Evolutionary conservation across 2,329 filamentous ascomycete genomes (phyloP).

Genomic region (Fusarium temperatum): DNA sequence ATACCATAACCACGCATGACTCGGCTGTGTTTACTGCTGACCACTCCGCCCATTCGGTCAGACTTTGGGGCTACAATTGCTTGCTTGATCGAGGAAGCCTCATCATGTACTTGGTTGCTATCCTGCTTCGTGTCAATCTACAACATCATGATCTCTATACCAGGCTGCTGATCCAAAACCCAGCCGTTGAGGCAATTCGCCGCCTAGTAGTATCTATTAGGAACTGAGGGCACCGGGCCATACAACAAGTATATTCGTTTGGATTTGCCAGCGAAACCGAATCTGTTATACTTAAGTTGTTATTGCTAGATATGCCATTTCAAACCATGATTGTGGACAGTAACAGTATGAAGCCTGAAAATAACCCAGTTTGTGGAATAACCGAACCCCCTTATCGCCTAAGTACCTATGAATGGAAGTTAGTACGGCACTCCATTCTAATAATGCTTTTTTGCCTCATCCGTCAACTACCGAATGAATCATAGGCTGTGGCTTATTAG

Average conservation of each 20-base stretch:
- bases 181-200: background rate
- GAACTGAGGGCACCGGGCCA: background rate
- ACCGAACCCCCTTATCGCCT: background rate
- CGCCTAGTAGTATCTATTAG: background rate
- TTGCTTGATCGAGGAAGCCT: constrained; percentile 2
- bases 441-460: background rate
- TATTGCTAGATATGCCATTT: background rate
- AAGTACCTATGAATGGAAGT: background rate
- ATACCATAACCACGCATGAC: background rate
- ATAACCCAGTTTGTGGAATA: background rate
- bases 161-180: background rate
- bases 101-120: background rate
- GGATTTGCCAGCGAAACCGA: background rate
- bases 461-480: background rate
- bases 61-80: background rate
- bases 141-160: no score
- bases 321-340: background rate
- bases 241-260: background rate
- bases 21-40: background rate
- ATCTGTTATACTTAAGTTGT: background rate
- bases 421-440: background rate
- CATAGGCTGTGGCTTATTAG: background rate
- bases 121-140: background rate
- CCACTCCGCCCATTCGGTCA: background rate
- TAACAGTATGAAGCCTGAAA: background rate